Evolutionary conservation across 208 protist species (phyloP).

Genomic region (Leishmania major): DNA sequence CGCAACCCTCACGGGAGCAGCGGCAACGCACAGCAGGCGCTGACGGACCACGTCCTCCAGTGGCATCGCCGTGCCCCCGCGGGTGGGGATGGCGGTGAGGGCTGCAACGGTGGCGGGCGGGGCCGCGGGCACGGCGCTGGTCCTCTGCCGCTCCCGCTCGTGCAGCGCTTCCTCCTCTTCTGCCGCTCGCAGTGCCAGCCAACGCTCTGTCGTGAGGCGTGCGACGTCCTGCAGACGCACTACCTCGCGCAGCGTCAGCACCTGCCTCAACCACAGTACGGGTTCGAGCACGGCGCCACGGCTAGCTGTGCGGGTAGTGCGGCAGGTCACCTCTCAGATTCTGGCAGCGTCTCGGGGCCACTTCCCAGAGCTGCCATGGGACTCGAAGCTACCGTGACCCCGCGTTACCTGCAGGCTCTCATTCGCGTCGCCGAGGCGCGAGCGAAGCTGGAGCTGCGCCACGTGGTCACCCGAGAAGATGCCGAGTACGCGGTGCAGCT

Average conservation of each 20-base stretch:
- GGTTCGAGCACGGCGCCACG: not conserved
- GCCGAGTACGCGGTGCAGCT: constrained; percentile 92
- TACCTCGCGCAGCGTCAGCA: constrained; percentile 69
- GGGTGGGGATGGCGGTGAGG: not conserved
- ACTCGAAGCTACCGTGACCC: constrained; percentile 86
- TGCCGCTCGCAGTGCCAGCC: constrained; percentile 72
- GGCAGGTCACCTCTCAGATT: not conserved
- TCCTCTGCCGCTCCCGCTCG: constrained; percentile 53
- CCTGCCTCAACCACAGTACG: constrained; percentile 19
- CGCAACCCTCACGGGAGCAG: constrained; percentile 42
- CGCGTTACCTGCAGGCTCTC: constrained; percentile 95
- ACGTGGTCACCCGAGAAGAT: constrained; percentile 90
- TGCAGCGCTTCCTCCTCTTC: constrained; percentile 78
- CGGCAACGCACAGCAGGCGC: constrained; percentile 29
- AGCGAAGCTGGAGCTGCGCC: constrained; percentile 91
- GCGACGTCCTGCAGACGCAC: constrained; percentile 56
- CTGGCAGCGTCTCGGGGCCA: not conserved
- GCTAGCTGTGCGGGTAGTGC: not conserved
- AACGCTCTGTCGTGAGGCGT: constrained; percentile 54
- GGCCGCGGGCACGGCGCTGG: constrained; percentile 13
- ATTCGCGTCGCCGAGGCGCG: constrained; percentile 93
- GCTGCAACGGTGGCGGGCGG: not conserved
- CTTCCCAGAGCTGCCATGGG: not conserved
- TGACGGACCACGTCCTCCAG: constrained; percentile 96
- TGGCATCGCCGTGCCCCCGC: constrained; percentile 44